Percentiles rank a stretch among this genome's conserved stretches.
phyloP scores from a whole-genome alignment of 1,139 yeast genomes.

The Lodderomyces parapsilosis region DNA sequence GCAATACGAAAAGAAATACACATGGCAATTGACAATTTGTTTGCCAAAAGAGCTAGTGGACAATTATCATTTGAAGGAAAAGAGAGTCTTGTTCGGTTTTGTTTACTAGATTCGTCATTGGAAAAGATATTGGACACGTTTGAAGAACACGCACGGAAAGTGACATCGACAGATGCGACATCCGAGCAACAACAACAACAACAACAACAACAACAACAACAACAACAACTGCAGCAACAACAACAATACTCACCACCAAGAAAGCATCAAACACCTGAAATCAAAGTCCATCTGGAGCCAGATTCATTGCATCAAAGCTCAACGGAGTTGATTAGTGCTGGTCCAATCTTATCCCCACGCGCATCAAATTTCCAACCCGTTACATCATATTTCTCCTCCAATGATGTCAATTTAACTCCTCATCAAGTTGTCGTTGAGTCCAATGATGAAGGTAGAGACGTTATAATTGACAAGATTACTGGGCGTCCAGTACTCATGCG shows the following conservation, averaged over 20 bases:
- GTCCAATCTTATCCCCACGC: conserved; percentile 52
- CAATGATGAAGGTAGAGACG: conserved; percentile 50
- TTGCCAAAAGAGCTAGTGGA: conserved; percentile 36
- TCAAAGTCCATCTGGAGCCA: conserved; percentile 2
- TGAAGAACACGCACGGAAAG: conserved; percentile 33
- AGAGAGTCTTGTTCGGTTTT: conserved; percentile 42
- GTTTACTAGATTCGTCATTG: conserved; percentile 43
- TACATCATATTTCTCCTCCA: conserved; percentile 8
- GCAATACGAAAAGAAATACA: conserved; percentile 44
- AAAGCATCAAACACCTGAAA: neutral
- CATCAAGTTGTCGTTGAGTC: conserved; percentile 69
- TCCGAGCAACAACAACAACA: conserved; percentile 26
- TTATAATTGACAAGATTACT: conserved; percentile 65
- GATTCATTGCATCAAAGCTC: conserved; percentile 46
- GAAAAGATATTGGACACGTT: conserved; percentile 44
- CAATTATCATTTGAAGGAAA: conserved; percentile 44
- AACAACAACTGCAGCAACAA: neutral
- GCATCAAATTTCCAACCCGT: conserved; percentile 17
- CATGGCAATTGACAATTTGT: conserved; percentile 39
- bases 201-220: neutral
- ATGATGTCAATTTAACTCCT: conserved; percentile 40
- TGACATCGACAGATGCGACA: conserved; percentile 9
- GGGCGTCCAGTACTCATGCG: conserved; percentile 70
- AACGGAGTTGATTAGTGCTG: conserved; percentile 50
- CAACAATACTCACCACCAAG: neutral